Evolutionary conservation across 371 early-diverging fungal species (phyloP), one percentile per base, ranked within the genome.

Genomic region (Gilbertella persicaria): DNA sequence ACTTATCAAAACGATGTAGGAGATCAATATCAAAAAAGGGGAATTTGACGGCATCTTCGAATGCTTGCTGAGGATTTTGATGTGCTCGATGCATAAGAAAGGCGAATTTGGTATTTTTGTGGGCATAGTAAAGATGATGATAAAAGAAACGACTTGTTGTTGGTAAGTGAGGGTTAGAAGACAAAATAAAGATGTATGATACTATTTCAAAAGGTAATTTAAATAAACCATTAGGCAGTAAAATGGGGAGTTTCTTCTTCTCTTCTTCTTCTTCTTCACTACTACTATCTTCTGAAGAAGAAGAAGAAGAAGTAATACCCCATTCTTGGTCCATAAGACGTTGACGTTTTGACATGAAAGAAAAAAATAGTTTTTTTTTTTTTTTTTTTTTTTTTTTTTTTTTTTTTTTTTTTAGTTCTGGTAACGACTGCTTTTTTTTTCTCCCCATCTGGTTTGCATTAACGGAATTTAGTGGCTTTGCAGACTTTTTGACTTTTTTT

Each of bases 131-230:
- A 0, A 78, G 59, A 21, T 53, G 54, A n/a, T 56, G 40, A 39
- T 54, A 67, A 2, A 74, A 36, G 1, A 43, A 17, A 10, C 58
- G 53, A 19, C 64, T 66, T 5, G 47, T 53, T 1, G 73, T 26
- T 5, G 71, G 67, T n/a, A 78, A 47, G 1, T 54, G 26, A 13
- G 67, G 49, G 42, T 78, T 78, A 41, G 62, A 50, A 3, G 79
- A 71, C 5, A 52, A 43, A 10, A 78, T 55, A 26, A 78, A 78
- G 13, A 78, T 69, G 3, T 36, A 17, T 13, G 66, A 64, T 0
- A 78, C 26, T 4, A 78, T 62, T 53, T 78, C 79, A 50, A 52
- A 68, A 1, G 79, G 79, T 1, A 78, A 41, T 19, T 53, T 19
- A 4, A 52, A 26, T 5, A 67, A 19, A 5, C 47, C 46, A 12